These are phyloP conservation scores for Clavariopsis aquatica DNA, from an alignment of 495 filamentous ascomycete genomes.

Conservation along the genomic window DNA sequence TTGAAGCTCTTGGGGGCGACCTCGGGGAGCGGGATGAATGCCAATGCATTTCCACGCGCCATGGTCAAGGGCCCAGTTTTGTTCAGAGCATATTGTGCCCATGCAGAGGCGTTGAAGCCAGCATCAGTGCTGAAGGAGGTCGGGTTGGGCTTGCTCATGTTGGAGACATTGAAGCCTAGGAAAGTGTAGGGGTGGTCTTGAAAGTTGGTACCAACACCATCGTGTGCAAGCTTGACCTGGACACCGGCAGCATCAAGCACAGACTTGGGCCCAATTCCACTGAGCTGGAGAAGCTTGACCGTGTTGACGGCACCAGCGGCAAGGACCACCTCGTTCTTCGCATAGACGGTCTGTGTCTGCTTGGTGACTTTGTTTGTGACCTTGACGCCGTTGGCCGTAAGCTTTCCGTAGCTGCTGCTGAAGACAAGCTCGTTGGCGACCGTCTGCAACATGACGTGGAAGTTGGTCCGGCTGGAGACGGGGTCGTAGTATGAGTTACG, in stretches of 20 bases:
- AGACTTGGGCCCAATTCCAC: conserved; percentile 54
- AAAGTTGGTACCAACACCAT: conserved; percentile 34
- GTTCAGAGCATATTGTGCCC: conserved; percentile 14
- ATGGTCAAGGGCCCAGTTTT: conserved; percentile 14
- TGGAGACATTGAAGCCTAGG: conserved; percentile 13
- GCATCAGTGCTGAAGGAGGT: conserved; percentile 2
- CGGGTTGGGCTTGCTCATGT: conserved; percentile 23
- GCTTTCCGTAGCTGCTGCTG: conserved; percentile 9
- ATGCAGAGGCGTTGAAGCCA: conserved; percentile 18
- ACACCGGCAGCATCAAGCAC: conserved; percentile 51
- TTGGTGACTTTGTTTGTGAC: conserved; percentile 31
- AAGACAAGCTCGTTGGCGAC: conserved; percentile 30
- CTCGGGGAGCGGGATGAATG: conserved; percentile 14
- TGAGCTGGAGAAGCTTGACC: conserved; percentile 58
- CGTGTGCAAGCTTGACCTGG: conserved; percentile 50
- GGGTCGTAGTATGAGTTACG: conserved; percentile 23
- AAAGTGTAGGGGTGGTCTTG: conserved; percentile 26
- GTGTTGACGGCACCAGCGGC: conserved; percentile 60
- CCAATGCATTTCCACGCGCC: conserved; percentile 14
- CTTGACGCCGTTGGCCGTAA: conserved; percentile 43
- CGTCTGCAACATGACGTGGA: conserved; percentile 13
- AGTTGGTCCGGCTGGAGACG: conserved; percentile 17
- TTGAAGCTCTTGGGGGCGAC: conserved; percentile 4
- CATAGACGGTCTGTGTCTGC: conserved; percentile 44
- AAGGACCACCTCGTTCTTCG: conserved; percentile 58